A percentile compares a stretch with the other conserved stretches of the same genome.
phyloP scores from a whole-genome alignment of 306 rosid species.

The Cicer judaicum region DNA sequence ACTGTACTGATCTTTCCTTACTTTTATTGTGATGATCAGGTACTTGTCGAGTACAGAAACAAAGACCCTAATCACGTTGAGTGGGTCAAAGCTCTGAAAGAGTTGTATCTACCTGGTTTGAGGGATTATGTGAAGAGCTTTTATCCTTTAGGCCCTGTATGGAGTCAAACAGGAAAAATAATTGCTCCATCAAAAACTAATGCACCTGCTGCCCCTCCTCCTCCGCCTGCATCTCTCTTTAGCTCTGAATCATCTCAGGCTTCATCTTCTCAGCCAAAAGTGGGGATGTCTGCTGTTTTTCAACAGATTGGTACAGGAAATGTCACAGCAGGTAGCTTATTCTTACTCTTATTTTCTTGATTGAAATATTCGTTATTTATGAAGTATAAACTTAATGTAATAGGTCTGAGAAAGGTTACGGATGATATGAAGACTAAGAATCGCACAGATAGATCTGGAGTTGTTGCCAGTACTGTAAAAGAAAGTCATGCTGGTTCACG shows the following conservation, averaged over 20 bases:
- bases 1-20: constrained; percentile 16
- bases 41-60: constrained; percentile 85
- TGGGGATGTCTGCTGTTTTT: constrained; percentile 96
- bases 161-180: constrained; percentile 80
- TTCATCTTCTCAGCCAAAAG: constrained; percentile 79
- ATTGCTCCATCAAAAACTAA: constrained; percentile 68
- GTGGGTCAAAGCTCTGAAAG: constrained; percentile 98
- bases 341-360: constrained; percentile 29
- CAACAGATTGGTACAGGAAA: constrained; percentile 68
- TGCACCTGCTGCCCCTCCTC: constrained; percentile 78
- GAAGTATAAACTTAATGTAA: constrained; percentile 30
- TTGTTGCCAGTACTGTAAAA: constrained; percentile 66
- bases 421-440: constrained; percentile 93
- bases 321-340: constrained; percentile 72
- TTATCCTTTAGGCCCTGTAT: constrained; percentile 89
- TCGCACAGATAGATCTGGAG: constrained; percentile 79
- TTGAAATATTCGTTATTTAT: constrained; percentile 35
- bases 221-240: constrained; percentile 86
- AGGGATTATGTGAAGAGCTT: constrained; percentile 86
- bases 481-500: constrained; percentile 58
- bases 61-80: constrained; percentile 94
- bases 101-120: constrained; percentile 89
- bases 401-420: constrained; percentile 92
- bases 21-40: constrained; percentile 55
- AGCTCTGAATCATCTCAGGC: constrained; percentile 78